Evolutionary conservation across 805 yeast genomes (phyloP), one percentile per base, ranked within the genome.

Genomic region (Metschnikowia bowlesiae): DNA sequence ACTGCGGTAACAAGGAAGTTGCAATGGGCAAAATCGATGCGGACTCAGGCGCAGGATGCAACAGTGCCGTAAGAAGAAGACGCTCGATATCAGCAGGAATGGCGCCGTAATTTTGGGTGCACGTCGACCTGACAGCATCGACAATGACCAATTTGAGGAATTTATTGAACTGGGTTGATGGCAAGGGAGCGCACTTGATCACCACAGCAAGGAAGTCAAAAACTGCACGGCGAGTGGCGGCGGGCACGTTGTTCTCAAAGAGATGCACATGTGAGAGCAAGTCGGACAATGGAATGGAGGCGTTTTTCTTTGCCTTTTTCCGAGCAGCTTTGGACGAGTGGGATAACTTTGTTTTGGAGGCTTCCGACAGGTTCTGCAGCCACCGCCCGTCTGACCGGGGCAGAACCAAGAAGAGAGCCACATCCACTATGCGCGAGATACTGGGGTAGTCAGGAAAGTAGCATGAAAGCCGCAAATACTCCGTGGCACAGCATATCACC

Each of bases 21-120:
- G 86, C 84, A 51, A 91, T 81, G 8, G 97, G 96, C 53, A 87
- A 71, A 31, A 87, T 73, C 11, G 89, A 83, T 39, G 79, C 76
- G 38, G 78, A 75, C 46, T 83, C 84, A 37, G 72, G 71, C 4
- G 86, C 88, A 2, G 96, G 96, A 62, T 78, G 81, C 38, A 88
- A 58, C 2, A 88, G 79, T n/a, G 87, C 67, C 3, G 76, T 65
- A 45, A 82, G 74, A 34, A 88, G 68, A 29, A 73, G 55, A 3
- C 55, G 41, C 33, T 52, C 57, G 26, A 83, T 62, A 22, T 73
- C 75, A 37, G 31, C 33, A 1, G 75, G 65, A 32, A 71, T 61
- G 7, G 46, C 36, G 14, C 53, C 57, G 38, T 66, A 62, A 14
- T 52, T 49, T 29, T 64, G 57, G 47, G 57, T 54, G 37, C 62